Evolutionary conservation across 192 early-diverging fungal genomes (phyloP).

Genomic region (Coemansia sp.): DNA sequence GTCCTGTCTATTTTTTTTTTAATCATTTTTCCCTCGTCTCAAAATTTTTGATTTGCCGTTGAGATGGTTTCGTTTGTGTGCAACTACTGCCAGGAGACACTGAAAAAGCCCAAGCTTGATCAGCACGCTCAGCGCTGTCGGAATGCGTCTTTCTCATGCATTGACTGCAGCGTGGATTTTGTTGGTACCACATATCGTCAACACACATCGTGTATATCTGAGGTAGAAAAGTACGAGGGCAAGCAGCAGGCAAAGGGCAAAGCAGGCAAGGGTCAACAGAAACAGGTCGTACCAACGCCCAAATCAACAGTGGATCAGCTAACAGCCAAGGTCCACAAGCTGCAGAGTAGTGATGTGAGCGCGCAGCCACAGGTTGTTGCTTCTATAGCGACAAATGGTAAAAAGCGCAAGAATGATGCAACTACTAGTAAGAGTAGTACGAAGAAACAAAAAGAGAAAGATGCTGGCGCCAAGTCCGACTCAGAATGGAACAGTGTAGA

Average conservation of each 20-base stretch:
- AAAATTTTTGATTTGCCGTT: neutral
- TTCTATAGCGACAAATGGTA: slow-evolving; percentile 4
- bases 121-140: slow-evolving; percentile 79
- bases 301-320: slow-evolving; percentile 47
- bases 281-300: neutral
- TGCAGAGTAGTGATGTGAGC: neutral
- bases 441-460: slow-evolving; percentile 14
- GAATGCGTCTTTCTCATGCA: slow-evolving; percentile 81
- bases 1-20: slow-evolving; percentile 1
- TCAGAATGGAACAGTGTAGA: slow-evolving; percentile 26
- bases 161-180: slow-evolving; percentile 89
- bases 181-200: slow-evolving; percentile 68
- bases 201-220: slow-evolving; percentile 89
- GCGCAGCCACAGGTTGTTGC: neutral
- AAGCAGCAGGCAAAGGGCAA: slow-evolving; percentile 31
- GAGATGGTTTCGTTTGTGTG: slow-evolving; percentile 68
- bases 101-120: slow-evolving; percentile 95
- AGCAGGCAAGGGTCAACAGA: neutral
- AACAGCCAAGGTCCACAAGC: slow-evolving; percentile 22
- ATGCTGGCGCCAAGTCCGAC: no score
- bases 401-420: slow-evolving; percentile 22
- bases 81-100: slow-evolving; percentile 73
- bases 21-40: neutral
- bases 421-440: slow-evolving; percentile 13
- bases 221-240: slow-evolving; percentile 89